Conservation (phyloP, 2,329 filamentous ascomycete species). For the Cryphonectria naterciae region DNA sequence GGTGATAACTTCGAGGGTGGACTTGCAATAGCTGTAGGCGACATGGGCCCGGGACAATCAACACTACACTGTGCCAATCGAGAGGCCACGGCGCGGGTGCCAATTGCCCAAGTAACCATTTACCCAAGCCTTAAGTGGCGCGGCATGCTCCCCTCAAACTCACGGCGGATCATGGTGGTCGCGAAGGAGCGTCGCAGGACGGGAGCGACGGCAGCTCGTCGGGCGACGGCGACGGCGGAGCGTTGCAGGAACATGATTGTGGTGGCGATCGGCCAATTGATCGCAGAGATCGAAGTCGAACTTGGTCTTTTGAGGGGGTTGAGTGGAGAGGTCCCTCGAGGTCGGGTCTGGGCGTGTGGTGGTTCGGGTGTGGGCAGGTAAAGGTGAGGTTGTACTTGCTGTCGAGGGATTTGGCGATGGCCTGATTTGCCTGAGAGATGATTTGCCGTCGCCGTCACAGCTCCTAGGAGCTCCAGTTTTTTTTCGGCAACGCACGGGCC, state of each 20-base stretch:
- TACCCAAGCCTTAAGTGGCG: slow-evolving; percentile 30
- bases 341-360: slow-evolving; percentile 30
- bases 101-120: slow-evolving; percentile 31
- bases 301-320: slow-evolving; percentile 12
- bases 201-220: slow-evolving; percentile 60
- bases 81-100: slow-evolving; percentile 27
- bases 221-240: slow-evolving; percentile 62
- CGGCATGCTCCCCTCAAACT: slow-evolving; percentile 34
- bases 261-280: slow-evolving; percentile 37
- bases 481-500: slow-evolving; percentile 12
- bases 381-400: slow-evolving; percentile 18
- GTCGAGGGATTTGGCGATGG: slow-evolving; percentile 29
- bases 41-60: background rate
- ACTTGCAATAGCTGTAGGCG: background rate
- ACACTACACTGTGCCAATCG: background rate
- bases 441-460: slow-evolving; percentile 22
- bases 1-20: background rate
- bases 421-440: slow-evolving; percentile 24
- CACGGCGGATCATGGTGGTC: slow-evolving; percentile 66
- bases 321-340: slow-evolving; percentile 32
- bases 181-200: slow-evolving; percentile 62
- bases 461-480: slow-evolving; percentile 15
- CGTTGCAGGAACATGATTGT: slow-evolving; percentile 66
- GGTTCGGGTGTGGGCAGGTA: slow-evolving; percentile 1
- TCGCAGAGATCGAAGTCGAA: slow-evolving; percentile 19